Percentiles rank a stretch among this genome's conserved stretches.
Conservation (phyloP, 2,329 filamentous ascomycete genomes). For the Thielaviopsis musarum region DNA sequence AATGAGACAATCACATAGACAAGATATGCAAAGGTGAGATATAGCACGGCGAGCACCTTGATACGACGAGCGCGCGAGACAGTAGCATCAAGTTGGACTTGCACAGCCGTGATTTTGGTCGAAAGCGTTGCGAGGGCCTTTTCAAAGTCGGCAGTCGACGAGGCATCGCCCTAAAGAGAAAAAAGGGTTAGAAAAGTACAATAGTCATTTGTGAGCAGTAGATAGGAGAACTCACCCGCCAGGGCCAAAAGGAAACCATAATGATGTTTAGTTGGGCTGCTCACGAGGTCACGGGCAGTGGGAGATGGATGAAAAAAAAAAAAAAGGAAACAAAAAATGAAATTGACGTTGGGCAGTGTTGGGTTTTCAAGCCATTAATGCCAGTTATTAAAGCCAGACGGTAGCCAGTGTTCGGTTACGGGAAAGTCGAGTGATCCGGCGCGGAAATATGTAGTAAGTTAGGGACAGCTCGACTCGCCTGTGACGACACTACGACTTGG, state of each 20-base stretch:
- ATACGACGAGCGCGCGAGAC: constrained; percentile 58
- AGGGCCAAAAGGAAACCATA: constrained; percentile 81
- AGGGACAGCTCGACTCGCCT: background rate
- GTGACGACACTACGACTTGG: background rate
- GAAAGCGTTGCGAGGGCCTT: constrained; percentile 73
- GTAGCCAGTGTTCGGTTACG: background rate
- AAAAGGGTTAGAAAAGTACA: background rate
- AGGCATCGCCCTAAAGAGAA: constrained; percentile 47
- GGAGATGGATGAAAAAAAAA: background rate
- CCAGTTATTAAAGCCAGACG: background rate
- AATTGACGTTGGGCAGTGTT: background rate
- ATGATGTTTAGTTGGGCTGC: constrained; percentile 12
- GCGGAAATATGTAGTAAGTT: background rate
- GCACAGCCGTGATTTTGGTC: constrained; percentile 61
- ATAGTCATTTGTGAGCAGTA: background rate
- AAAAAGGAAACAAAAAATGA: background rate
- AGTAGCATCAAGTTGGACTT: constrained; percentile 54
- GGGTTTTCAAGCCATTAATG: background rate
- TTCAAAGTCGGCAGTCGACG: constrained; percentile 82
- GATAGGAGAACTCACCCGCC: constrained; percentile 39
- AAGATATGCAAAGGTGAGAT: constrained; percentile 78
- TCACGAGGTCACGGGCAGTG: background rate
- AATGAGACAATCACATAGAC: constrained; percentile 67
- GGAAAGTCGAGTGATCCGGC: background rate
- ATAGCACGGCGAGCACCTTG: constrained; percentile 78